Base-by-base conservation (phyloP, 2,329 filamentous ascomycete genomes). In the Sporothrix protearum region DNA sequence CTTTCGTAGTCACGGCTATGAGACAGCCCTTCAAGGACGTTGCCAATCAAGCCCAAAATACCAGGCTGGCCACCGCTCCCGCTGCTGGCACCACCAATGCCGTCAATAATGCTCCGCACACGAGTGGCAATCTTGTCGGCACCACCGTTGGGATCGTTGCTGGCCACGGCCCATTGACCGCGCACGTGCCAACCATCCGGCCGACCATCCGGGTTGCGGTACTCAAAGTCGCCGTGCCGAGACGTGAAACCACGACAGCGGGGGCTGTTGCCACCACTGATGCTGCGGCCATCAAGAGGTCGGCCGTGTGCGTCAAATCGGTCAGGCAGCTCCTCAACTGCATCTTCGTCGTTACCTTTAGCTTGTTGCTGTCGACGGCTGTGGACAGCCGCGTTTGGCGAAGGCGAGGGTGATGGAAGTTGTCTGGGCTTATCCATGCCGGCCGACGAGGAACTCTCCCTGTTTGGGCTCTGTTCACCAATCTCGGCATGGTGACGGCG, bases 291-390 rank as follows among this genome's bases (percentile, higher is more conserved):
- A 33, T 42, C 78, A 0, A 86, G 75, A 0, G 81, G 83, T 14
- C 77, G 79, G 1, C 85, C 85, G 1, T 82, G 75, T 0, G 76
- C 70, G 72, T 86, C 84, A 67, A 86, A 86, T 0, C 85, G 81
- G 68, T 83, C 82, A 0, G 85, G 85, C 0, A 86, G 76, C 2
- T 79, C 74, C 73, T 86, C 84, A 0, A 85, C 75, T 0, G 80
- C 80, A 7, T 82, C 75, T 0, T 80, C 80, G 6, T 82, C 77
- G 0, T 81, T 66, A 25, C 64, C 68, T 12, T 71, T 70, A 53
- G 10, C 14, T 6, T 36, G 8, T 28, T 33, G 8, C n/a, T 33
- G 10, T 28, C 49, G 28, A 19, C 6, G 49, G 33, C 33, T 51
- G 30, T n/a, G 14, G 7, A 2, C 19, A 2, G 10, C 42, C 3